Conservation (phyloP, 306 rosid species). For the Casuarina glauca region DNA sequence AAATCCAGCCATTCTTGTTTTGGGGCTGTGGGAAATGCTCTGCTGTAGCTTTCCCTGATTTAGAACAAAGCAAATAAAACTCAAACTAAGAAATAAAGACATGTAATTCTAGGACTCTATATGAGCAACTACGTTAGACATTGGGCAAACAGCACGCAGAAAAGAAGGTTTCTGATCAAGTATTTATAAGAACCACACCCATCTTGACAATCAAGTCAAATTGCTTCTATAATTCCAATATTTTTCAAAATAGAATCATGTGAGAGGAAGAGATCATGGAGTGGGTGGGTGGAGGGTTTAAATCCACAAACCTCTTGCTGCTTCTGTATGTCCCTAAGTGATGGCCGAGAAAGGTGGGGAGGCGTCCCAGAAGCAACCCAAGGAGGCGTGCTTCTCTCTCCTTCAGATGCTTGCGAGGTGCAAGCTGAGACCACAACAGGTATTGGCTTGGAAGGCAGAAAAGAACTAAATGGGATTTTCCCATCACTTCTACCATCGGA, state of each 20-base stretch:
- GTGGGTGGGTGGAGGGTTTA: neutral
- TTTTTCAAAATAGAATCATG: neutral
- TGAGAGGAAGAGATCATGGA: neutral
- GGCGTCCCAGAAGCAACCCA: constrained; percentile 94
- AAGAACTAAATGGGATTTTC: constrained; percentile 63
- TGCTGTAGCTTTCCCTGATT: constrained; percentile 73
- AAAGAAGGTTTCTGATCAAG: neutral
- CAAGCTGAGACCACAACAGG: constrained; percentile 59
- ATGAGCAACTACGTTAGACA: neutral
- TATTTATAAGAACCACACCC: neutral
- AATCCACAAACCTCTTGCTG: constrained; percentile 79
- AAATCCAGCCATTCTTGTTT: constrained; percentile 74
- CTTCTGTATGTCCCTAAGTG: constrained; percentile 89
- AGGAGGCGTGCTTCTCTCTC: constrained; percentile 72
- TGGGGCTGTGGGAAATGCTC: constrained; percentile 70
- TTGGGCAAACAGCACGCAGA: neutral
- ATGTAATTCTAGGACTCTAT: neutral
- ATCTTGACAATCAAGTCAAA: neutral
- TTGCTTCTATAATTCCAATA: neutral
- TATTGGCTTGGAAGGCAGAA: constrained; percentile 83
- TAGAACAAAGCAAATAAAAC: constrained; percentile 19
- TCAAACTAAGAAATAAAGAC: neutral
- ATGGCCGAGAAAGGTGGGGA: constrained; percentile 67
- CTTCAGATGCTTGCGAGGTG: constrained; percentile 55
- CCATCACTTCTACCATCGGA: constrained; percentile 48